These are phyloP conservation scores for Podospora pseudoanserina DNA, from an alignment of 495 filamentous ascomycete genomes.

Conservation along the genomic window DNA sequence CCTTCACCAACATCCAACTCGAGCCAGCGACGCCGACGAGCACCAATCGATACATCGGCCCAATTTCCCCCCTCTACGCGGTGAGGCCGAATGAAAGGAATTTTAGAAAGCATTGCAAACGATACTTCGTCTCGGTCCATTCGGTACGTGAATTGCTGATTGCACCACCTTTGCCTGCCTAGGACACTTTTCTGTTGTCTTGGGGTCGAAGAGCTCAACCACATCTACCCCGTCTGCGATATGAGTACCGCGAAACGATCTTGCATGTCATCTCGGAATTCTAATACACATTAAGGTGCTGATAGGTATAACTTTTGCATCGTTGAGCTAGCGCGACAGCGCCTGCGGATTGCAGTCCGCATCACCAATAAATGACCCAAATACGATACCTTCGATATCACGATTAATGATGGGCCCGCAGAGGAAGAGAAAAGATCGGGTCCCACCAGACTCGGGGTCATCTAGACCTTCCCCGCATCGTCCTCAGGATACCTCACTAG, in stretches of 20 bases:
- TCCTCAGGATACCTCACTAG: slow-evolving; percentile 45
- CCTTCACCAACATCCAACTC: not conserved
- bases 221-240: not conserved
- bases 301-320: not conserved
- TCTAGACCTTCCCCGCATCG: slow-evolving; percentile 52
- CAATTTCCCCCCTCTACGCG: slow-evolving; percentile 5
- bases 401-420: slow-evolving; percentile 46
- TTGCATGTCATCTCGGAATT: not conserved
- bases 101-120: slow-evolving; percentile 5
- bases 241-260: not conserved
- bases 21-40: slow-evolving; percentile 14
- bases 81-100: slow-evolving; percentile 5
- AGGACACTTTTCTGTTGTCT: not conserved
- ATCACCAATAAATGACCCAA: slow-evolving; percentile 26
- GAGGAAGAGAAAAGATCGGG: slow-evolving; percentile 51
- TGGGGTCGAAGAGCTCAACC: not conserved
- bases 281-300: not conserved
- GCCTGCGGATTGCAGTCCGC: slow-evolving; percentile 22
- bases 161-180: not conserved
- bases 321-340: slow-evolving; percentile 1
- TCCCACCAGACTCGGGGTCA: slow-evolving; percentile 40
- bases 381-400: slow-evolving; percentile 10
- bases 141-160: not conserved
- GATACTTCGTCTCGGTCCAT: not conserved
- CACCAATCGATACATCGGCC: slow-evolving; percentile 12